Conservation (phyloP, 2,329 filamentous ascomycete genomes). For the Byssochlamys sp. region DNA sequence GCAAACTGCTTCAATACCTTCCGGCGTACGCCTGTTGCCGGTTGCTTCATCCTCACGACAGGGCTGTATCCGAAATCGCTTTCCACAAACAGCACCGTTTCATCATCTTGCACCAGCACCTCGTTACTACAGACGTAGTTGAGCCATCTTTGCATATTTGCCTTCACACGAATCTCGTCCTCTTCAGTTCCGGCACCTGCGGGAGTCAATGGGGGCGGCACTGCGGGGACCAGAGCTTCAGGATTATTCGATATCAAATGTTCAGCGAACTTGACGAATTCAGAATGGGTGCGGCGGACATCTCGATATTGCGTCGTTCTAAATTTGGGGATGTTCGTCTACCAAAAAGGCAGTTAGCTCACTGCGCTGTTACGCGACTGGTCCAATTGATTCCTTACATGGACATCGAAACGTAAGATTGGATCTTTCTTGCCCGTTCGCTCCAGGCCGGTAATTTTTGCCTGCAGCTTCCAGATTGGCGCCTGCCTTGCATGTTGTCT, state of each 20-base stretch:
- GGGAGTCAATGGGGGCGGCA: conserved; percentile 87
- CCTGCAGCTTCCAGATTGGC: conserved; percentile 75
- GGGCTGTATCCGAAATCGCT: conserved; percentile 97
- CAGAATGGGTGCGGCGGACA: conserved; percentile 85
- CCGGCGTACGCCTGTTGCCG: conserved; percentile 84
- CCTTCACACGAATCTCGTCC: conserved; percentile 82
- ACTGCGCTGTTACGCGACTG: neutral
- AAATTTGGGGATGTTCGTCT: conserved; percentile 98
- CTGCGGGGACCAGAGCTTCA: conserved; percentile 84
- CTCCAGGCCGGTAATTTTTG: conserved; percentile 88
- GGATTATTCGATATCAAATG: conserved; percentile 97
- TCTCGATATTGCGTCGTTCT: conserved; percentile 97
- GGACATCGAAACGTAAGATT: conserved; percentile 87
- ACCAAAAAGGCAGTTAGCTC: conserved; percentile 3
- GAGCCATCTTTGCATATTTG: conserved; percentile 84
- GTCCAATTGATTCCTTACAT: conserved; percentile 52
- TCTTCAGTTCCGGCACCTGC: conserved; percentile 93
- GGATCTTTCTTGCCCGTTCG: conserved; percentile 91
- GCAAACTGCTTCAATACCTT: conserved; percentile 98
- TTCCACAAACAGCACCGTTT: conserved; percentile 97
- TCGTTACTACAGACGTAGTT: conserved; percentile 89
- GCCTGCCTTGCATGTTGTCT: conserved; percentile 35
- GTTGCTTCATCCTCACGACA: conserved; percentile 89
- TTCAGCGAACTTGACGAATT: conserved; percentile 91
- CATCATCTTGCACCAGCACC: conserved; percentile 84